phyloP scores from a whole-genome alignment of 371 early-diverging fungal genomes.

The Actinomortierella ambigua region DNA sequence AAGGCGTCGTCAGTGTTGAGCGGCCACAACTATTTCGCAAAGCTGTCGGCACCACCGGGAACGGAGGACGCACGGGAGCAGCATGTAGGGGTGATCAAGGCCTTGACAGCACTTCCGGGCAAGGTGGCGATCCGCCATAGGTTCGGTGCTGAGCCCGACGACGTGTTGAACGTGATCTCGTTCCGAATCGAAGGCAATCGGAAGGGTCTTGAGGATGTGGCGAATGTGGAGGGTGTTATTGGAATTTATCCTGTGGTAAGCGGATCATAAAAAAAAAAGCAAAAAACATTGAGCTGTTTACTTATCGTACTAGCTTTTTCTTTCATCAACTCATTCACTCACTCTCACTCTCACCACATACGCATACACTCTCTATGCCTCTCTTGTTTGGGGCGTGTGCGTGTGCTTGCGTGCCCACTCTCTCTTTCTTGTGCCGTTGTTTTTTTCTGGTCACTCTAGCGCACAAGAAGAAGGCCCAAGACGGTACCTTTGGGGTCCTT shows the following conservation, averaged over 20 bases:
- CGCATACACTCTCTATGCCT: neutral
- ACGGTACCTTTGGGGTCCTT: slow-evolving; percentile 21
- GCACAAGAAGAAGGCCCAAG: slow-evolving; percentile 34
- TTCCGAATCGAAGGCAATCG: slow-evolving; percentile 21
- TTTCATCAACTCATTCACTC: neutral
- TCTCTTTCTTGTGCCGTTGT: too few species aligned
- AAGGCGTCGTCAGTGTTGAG: too few species aligned
- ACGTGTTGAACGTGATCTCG: slow-evolving; percentile 41
- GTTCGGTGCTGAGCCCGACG: slow-evolving; percentile 31
- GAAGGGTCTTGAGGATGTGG: slow-evolving; percentile 23
- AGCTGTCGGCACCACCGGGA: slow-evolving; percentile 22
- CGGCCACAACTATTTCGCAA: slow-evolving; percentile 23
- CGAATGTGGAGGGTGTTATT: slow-evolving; percentile 22
- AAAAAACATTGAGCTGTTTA: neutral
- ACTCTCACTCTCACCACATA: neutral
- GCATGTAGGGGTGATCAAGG: slow-evolving; percentile 11
- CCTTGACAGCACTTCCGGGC: slow-evolving; percentile 17
- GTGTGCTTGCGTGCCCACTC: too few species aligned
- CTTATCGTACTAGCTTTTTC: neutral
- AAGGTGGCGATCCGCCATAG: slow-evolving; percentile 25
- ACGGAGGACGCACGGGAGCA: slow-evolving; percentile 19
- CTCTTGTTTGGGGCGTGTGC: too few species aligned
- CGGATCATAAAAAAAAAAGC: neutral
- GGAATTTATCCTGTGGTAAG: slow-evolving; percentile 43
- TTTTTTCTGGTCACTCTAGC: too few species aligned